A percentile compares a stretch with the other conserved stretches of the same genome.
These are phyloP conservation scores for Babjeviella inositovora DNA, from an alignment of 805 yeast species.

Conservation along the genomic window DNA sequence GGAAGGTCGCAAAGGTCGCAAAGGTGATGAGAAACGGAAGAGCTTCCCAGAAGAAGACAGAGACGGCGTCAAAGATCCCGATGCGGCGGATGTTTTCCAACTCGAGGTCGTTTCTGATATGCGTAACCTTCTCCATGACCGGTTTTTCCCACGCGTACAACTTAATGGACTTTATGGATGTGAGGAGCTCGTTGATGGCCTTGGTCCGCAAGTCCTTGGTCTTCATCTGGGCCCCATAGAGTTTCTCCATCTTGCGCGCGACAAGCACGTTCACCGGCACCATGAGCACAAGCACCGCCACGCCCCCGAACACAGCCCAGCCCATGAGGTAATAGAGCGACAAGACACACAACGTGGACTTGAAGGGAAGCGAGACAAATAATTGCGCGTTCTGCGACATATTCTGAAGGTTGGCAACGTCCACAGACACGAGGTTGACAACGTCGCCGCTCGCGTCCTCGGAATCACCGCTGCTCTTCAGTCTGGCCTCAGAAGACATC, in stretches of 20 bases:
- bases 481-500: slow-evolving; percentile 52
- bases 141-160: slow-evolving; percentile 60
- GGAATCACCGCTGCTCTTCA: too few species aligned
- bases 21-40: slow-evolving; percentile 54
- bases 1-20: slow-evolving; percentile 37
- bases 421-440: slow-evolving; percentile 65
- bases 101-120: slow-evolving; percentile 43
- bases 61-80: slow-evolving; percentile 25
- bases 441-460: slow-evolving; percentile 63
- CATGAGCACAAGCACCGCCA: slow-evolving; percentile 32
- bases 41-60: slow-evolving; percentile 42
- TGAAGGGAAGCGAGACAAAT: slow-evolving; percentile 41
- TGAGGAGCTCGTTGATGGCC: slow-evolving; percentile 40
- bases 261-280: slow-evolving; percentile 38
- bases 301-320: slow-evolving; percentile 40
- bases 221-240: slow-evolving; percentile 41
- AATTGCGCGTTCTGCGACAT: slow-evolving; percentile 36
- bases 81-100: slow-evolving; percentile 30
- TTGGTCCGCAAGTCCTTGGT: slow-evolving; percentile 45
- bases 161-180: slow-evolving; percentile 47
- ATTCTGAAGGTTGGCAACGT: slow-evolving; percentile 48
- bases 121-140: slow-evolving; percentile 31
- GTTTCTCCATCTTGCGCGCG: slow-evolving; percentile 23
- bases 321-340: slow-evolving; percentile 45
- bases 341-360: slow-evolving; percentile 31